Evolutionary conservation across 1,284 basidiomycete species (phyloP).

Genomic region (Takashimella tepidaria): DNA sequence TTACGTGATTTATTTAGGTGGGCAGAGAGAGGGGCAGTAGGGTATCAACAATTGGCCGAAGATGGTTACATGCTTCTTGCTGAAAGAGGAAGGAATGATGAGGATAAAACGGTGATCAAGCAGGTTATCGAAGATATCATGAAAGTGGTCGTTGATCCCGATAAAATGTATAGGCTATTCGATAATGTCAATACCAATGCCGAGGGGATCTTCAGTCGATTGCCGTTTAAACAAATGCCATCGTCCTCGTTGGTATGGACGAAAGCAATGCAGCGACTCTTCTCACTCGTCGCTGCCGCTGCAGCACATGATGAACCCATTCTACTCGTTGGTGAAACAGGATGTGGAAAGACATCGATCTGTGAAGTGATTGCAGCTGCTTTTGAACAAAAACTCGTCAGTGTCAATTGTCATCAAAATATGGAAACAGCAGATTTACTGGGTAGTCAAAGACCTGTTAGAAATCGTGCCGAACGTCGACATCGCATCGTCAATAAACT

Average conservation of each 20-base stretch:
- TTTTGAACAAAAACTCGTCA: slow-evolving; percentile 60
- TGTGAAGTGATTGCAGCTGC: slow-evolving; percentile 83
- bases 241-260: slow-evolving; percentile 73
- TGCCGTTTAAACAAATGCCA: slow-evolving; percentile 26
- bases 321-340: slow-evolving; percentile 96
- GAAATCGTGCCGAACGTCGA: slow-evolving; percentile 61
- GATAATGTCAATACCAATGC: slow-evolving; percentile 49
- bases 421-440: slow-evolving; percentile 98
- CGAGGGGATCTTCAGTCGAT: slow-evolving; percentile 45
- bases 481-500: slow-evolving; percentile 38
- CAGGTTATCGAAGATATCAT: slow-evolving; percentile 87
- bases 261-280: slow-evolving; percentile 82
- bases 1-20: slow-evolving; percentile 96
- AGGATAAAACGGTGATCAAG: slow-evolving; percentile 85
- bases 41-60: slow-evolving; percentile 88
- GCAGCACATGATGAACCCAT: slow-evolving; percentile 90
- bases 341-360: slow-evolving; percentile 94
- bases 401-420: slow-evolving; percentile 96
- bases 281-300: slow-evolving; percentile 75
- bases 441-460: slow-evolving; percentile 87
- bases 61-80: slow-evolving; percentile 98
- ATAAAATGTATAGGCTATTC: slow-evolving; percentile 62
- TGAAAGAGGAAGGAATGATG: slow-evolving; percentile 75
- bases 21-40: slow-evolving; percentile 82
- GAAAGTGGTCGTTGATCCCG: slow-evolving; percentile 77